Evolutionary conservation across 2,329 filamentous ascomycete genomes (phyloP).

Genomic region (Colletotrichum abscissum): DNA sequence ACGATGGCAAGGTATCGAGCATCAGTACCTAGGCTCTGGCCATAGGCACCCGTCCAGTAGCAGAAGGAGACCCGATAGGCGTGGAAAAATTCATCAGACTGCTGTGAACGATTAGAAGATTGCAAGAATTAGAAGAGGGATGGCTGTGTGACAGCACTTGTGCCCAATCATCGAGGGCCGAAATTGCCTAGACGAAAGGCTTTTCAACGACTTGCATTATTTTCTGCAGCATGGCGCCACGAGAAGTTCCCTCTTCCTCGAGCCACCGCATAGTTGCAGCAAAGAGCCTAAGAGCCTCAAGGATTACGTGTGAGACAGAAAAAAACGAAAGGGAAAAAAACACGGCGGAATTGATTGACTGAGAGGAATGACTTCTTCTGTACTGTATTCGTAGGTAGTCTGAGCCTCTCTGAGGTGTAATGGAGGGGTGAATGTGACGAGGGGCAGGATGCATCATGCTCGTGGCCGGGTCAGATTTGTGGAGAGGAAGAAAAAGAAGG

Average conservation of each 20-base stretch:
- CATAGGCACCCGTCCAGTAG: not conserved
- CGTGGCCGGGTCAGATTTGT: constrained; percentile 27
- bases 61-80: not conserved
- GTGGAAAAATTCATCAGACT: not conserved
- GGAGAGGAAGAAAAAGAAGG: constrained; percentile 26
- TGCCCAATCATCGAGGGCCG: constrained; percentile 23
- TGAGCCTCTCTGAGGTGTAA: too few relatives aligned
- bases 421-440: not conserved
- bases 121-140: not conserved
- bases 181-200: not conserved
- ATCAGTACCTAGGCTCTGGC: not conserved
- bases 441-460: constrained; percentile 3
- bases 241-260: not conserved
- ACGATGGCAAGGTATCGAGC: not conserved
- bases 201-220: constrained; percentile 6
- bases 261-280: not conserved
- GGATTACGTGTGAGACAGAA: not conserved
- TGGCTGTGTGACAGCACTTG: constrained; percentile 23
- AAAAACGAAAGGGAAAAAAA: too few relatives aligned
- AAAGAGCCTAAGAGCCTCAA: not conserved
- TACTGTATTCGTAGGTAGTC: not conserved
- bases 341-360: not conserved
- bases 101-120: not conserved
- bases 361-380: not conserved
- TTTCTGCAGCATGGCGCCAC: constrained; percentile 8